Evolutionary conservation across 78 protist species (phyloP).

Genomic region (Guillardia theta): DNA sequence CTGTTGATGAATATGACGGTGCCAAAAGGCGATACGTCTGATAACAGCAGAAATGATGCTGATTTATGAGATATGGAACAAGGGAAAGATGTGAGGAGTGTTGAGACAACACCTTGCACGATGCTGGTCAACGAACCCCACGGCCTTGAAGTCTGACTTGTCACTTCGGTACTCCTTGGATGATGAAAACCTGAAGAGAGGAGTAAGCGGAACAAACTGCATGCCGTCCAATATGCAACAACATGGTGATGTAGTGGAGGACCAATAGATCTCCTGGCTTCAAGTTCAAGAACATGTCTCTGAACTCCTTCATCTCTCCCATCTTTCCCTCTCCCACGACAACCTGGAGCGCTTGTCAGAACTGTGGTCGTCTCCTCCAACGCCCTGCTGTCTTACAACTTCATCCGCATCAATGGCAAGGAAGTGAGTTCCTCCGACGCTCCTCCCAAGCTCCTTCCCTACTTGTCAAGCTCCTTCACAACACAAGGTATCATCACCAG

Average conservation of each 20-base stretch:
- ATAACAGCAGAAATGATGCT: no score
- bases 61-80: no score
- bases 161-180: not conserved
- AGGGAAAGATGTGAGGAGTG: no score
- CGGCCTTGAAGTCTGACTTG: not conserved
- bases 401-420: not conserved
- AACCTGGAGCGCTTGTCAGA: no score
- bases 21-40: no score
- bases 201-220: not conserved
- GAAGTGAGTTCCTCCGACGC: constrained; percentile 23
- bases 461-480: no score
- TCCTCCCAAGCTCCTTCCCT: not conserved
- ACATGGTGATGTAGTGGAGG: not conserved
- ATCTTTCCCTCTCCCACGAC: no score
- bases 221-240: not conserved
- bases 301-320: no score
- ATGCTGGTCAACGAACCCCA: not conserved
- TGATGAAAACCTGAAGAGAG: not conserved
- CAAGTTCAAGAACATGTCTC: not conserved
- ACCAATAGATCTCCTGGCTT: not conserved
- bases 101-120: not conserved
- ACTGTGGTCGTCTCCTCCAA: not conserved
- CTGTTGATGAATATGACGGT: no score
- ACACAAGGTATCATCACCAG: no score
- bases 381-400: not conserved